Evolutionary conservation across 768 basidiomycete species (phyloP).

Genomic region (Cystofilobasidium bisporidii): DNA sequence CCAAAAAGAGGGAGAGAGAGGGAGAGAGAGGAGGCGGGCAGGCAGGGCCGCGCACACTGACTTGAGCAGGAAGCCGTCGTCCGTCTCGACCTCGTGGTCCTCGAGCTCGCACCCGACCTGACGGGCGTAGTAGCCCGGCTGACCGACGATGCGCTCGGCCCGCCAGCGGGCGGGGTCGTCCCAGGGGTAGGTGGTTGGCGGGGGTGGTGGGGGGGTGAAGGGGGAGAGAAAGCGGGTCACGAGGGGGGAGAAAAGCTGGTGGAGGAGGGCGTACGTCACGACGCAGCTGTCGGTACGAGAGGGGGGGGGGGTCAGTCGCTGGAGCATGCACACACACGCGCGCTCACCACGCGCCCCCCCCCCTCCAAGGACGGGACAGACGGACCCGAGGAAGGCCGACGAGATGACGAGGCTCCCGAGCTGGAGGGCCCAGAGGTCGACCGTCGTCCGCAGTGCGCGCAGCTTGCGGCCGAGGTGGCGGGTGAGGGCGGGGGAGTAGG

Average conservation of each 20-base stretch:
- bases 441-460: too few relatives aligned
- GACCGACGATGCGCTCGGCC: constrained; percentile 42
- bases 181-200: constrained; percentile 38
- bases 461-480: too few relatives aligned
- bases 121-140: constrained; percentile 46
- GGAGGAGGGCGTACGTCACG: constrained; percentile 43
- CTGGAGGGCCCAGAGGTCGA: too few relatives aligned
- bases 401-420: too few relatives aligned
- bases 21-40: not conserved
- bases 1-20: not conserved
- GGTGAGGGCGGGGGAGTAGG: too few relatives aligned
- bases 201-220: constrained; percentile 32
- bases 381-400: too few relatives aligned
- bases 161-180: constrained; percentile 42
- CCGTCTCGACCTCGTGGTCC: constrained; percentile 45
- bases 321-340: too few relatives aligned
- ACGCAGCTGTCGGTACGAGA: too few relatives aligned
- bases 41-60: too few relatives aligned
- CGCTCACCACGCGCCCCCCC: too few relatives aligned
- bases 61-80: constrained; percentile 45
- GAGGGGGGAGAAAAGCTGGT: constrained; percentile 30
- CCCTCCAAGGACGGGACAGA: too few relatives aligned
- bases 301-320: too few relatives aligned
- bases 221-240: constrained; percentile 29
- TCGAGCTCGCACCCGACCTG: constrained; percentile 45